A percentile compares a stretch with the other conserved stretches of the same genome.
These are phyloP conservation scores for Mucor velutinosus DNA, from an alignment of 371 early-diverging fungal species.

Conservation along the genomic window DNA sequence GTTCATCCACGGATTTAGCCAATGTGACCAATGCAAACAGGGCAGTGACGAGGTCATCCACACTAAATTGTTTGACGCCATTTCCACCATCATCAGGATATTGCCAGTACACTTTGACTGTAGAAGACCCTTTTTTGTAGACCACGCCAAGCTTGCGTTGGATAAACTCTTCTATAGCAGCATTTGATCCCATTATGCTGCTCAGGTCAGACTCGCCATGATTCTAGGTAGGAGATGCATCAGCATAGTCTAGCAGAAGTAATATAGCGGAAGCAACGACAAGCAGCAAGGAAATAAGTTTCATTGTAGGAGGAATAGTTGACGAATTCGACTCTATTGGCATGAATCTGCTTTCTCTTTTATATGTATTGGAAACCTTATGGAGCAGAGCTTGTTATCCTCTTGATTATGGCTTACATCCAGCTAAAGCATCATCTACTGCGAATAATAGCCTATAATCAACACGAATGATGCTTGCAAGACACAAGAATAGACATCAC, in stretches of 20 bases:
- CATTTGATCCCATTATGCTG: background rate
- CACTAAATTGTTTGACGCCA: background rate
- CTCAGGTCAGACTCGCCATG: background rate
- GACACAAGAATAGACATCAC: background rate
- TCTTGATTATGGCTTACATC: background rate
- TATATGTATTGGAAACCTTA: background rate
- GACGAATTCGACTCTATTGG: background rate
- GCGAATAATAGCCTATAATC: background rate
- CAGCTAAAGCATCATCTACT: too few relatives aligned
- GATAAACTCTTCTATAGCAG: background rate
- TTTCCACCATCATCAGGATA: background rate
- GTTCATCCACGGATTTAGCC: background rate
- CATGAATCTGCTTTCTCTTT: background rate
- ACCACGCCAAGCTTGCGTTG: background rate
- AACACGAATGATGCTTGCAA: background rate
- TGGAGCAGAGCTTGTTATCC: background rate
- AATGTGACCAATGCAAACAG: background rate
- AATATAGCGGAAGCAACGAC: constrained; percentile 2
- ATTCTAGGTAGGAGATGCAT: background rate
- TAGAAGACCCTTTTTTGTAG: background rate
- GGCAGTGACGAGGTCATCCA: background rate
- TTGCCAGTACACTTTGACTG: background rate
- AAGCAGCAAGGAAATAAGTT: background rate
- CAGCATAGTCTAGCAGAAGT: background rate
- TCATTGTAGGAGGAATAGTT: background rate